Evolutionary conservation across 1,139 yeast species (phyloP).

Genomic region (Candida tetrigidarum): DNA sequence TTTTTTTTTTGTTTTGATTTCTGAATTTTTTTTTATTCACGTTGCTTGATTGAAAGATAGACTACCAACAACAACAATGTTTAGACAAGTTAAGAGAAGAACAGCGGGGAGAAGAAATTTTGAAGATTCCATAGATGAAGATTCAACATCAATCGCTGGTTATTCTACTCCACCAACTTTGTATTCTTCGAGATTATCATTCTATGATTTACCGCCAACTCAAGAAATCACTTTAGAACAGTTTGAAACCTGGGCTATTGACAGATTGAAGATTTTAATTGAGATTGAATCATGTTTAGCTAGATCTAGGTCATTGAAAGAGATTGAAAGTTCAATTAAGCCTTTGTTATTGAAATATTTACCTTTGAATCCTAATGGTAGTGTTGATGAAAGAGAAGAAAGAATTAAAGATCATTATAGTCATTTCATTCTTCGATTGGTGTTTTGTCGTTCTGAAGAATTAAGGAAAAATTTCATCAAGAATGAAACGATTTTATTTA

Average conservation of each 20-base stretch:
- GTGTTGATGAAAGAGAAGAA: constrained; percentile 43
- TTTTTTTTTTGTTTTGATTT: constrained; percentile 2
- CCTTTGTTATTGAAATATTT: constrained; percentile 67
- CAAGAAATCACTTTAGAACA: constrained; percentile 89
- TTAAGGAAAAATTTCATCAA: constrained; percentile 76
- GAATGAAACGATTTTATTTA: constrained; percentile 77
- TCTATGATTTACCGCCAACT: constrained; percentile 76
- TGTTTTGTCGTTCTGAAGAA: constrained; percentile 91
- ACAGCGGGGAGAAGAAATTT: constrained; percentile 77
- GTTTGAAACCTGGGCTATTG: constrained; percentile 96
- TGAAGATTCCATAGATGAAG: constrained; percentile 42
- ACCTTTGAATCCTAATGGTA: constrained; percentile 54
- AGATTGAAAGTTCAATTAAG: constrained; percentile 64
- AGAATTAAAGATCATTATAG: constrained; percentile 90
- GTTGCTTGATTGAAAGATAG: background rate
- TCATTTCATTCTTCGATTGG: constrained; percentile 84
- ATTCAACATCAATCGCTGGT: constrained; percentile 31
- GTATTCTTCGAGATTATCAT: constrained; percentile 49
- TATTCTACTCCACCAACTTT: constrained; percentile 17
- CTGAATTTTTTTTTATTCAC: background rate
- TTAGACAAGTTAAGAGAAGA: constrained; percentile 75
- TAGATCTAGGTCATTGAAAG: constrained; percentile 66
- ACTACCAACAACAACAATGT: constrained; percentile 52
- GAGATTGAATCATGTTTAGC: constrained; percentile 81
- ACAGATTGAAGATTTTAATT: constrained; percentile 77